Conservation (phyloP, 192 early-diverging fungal species). For the Gamsiella multidivaricata region DNA sequence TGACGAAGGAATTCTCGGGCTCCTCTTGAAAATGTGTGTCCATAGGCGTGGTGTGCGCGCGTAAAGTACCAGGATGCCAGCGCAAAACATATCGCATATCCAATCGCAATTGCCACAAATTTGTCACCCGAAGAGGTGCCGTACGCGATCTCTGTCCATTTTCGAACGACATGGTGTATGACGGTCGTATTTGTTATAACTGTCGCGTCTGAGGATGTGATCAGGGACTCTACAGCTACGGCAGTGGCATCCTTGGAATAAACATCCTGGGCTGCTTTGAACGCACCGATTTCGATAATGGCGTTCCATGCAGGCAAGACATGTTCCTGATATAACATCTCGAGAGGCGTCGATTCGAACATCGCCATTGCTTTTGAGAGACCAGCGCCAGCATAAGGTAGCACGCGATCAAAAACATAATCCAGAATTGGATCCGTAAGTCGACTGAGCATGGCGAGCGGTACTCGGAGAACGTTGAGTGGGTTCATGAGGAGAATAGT, state of each 20-base stretch:
- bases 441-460: conserved; percentile 20
- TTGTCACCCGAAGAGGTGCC: conserved; percentile 66
- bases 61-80: conserved; percentile 65
- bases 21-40: conserved; percentile 58
- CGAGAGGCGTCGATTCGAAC: neutral
- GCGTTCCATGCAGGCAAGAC: conserved; percentile 23
- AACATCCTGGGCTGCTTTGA: neutral
- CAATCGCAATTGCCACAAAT: conserved; percentile 66
- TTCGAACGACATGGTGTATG: conserved; percentile 19
- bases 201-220: too few relatives aligned
- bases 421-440: conserved; percentile 40
- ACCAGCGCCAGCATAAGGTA: neutral
- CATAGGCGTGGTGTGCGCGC: conserved; percentile 48
- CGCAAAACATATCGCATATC: conserved; percentile 66
- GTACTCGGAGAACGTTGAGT: conserved; percentile 18
- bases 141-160: conserved; percentile 61
- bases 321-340: neutral
- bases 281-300: conserved; percentile 2
- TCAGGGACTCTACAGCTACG: neutral
- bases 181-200: neutral
- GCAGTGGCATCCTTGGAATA: neutral
- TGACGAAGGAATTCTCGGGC: conserved; percentile 58
- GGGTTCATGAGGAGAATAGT: conserved; percentile 55
- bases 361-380: neutral
- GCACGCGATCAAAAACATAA: conserved; percentile 27